phyloP scores from a whole-genome alignment of 148 eudicot species.

The Euryodendron excelsum region DNA sequence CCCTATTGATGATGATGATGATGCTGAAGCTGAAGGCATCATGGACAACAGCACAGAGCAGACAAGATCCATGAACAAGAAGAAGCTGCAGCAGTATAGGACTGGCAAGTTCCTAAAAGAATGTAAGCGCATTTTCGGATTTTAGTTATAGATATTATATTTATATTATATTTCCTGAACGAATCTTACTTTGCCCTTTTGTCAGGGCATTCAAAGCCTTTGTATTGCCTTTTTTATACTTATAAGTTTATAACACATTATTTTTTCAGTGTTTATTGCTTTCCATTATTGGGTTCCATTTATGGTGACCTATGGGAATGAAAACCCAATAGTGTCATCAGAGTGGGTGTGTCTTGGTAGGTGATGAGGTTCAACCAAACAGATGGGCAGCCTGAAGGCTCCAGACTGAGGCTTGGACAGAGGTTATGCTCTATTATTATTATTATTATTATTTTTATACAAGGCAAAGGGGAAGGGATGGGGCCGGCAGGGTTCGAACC shows the following conservation, averaged over 20 bases:
- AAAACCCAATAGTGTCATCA: too few species aligned
- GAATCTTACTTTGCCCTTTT: background rate
- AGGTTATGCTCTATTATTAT: background rate
- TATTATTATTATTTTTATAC: too few species aligned
- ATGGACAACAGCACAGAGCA: background rate
- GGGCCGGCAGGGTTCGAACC: too few species aligned
- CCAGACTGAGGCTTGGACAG: background rate
- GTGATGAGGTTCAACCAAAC: too few species aligned
- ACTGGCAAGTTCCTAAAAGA: constrained; percentile 33
- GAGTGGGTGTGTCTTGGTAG: too few species aligned
- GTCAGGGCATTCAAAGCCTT: too few species aligned
- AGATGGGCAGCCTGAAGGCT: background rate
- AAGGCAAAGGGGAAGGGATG: too few species aligned
- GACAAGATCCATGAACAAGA: constrained; percentile 18
- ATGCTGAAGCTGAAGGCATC: background rate
- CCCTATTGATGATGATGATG: constrained; percentile 18
- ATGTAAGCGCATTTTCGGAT: constrained; percentile 45
- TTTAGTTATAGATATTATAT: background rate
- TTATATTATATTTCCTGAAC: background rate
- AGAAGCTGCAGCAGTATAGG: constrained; percentile 8
- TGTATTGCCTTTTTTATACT: background rate
- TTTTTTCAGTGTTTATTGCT: background rate
- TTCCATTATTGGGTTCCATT: background rate
- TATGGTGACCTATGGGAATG: too few species aligned
- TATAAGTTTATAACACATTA: background rate